A percentile compares a stretch with the other conserved stretches of the same genome.
Conservation (phyloP, 2,329 filamentous ascomycete species). For the Alternaria sp. region DNA sequence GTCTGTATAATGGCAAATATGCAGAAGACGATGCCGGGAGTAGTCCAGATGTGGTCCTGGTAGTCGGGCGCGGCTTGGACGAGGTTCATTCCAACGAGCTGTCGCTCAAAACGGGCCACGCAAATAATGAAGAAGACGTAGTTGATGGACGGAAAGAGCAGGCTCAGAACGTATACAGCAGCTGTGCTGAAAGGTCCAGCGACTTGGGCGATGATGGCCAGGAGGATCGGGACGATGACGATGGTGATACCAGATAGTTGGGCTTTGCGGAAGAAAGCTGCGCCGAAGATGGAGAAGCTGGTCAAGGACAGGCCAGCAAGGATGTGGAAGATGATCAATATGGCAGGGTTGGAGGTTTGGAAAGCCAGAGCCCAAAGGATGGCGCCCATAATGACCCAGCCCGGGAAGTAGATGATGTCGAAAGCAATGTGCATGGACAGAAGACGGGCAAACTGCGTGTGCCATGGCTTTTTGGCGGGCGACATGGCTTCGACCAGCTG, state of each 20-base stretch:
- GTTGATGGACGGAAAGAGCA: slow-evolving; percentile 86
- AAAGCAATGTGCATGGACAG: slow-evolving; percentile 82
- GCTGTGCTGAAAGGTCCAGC: slow-evolving; percentile 67
- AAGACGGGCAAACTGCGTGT: slow-evolving; percentile 78
- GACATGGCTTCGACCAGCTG: slow-evolving; percentile 92
- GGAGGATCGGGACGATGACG: slow-evolving; percentile 73
- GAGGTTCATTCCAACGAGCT: slow-evolving; percentile 67
- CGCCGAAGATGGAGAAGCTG: slow-evolving; percentile 81
- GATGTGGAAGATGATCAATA: slow-evolving; percentile 68
- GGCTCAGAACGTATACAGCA: slow-evolving; percentile 71
- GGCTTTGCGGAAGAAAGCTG: slow-evolving; percentile 83
- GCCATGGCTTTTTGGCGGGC: slow-evolving; percentile 75
- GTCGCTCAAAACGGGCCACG: slow-evolving; percentile 76
- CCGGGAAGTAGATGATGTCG: slow-evolving; percentile 77
- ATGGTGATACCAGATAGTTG: slow-evolving; percentile 86
- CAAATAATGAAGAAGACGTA: slow-evolving; percentile 83
- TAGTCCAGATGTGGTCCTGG: slow-evolving; percentile 58
- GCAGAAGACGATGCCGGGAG: slow-evolving; percentile 80
- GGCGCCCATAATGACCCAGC: slow-evolving; percentile 78
- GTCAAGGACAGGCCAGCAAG: slow-evolving; percentile 77
- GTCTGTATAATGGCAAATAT: slow-evolving; percentile 80
- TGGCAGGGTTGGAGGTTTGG: slow-evolving; percentile 50
- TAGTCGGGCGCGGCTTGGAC: slow-evolving; percentile 63
- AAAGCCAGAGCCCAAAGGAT: slow-evolving; percentile 69
- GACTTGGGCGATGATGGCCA: slow-evolving; percentile 84